Evolutionary conservation across 768 basidiomycete genomes (phyloP), one percentile per base, ranked within the genome.

Genomic region (Trametes cingulata): DNA sequence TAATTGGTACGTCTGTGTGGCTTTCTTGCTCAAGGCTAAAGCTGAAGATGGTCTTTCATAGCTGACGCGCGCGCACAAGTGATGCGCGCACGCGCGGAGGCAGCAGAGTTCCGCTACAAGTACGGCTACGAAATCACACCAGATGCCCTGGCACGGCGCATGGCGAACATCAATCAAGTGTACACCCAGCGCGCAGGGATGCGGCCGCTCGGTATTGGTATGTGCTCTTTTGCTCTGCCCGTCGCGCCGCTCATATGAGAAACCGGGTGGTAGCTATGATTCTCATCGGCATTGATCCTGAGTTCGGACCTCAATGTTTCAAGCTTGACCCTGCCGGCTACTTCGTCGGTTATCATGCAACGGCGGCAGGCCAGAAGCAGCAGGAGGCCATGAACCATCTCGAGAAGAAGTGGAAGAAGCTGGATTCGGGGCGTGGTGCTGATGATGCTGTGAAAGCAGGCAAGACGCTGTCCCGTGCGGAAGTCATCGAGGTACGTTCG

Each of bases 311-410:
- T n/a, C 96, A 98, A 72, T 84, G 90, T 68, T 98, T 98, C 83
- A 98, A 97, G 76, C 87, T 98, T 52, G 97, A 99, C 71, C 97
- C 97, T 12, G 97, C 97, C 2, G 97, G 97, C 5, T 98, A 97
- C 77, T 99, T 95, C 72, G 93, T 97, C 45, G 97, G 97, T 0
- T 98, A 95, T 79, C 95, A 98, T 67, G 97, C 97, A 9, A 96
- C 96, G 2, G 87, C 96, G 0, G 90, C 95, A 2, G 97, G 97
- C 0, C 90, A 92, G 73, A 98, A 99, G 69, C 97, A 98, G 69
- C 96, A 97, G 70, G 97, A 99, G 71, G 95, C 93, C 1, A 97
- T 95, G 87, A 98, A 98, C 73, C 91, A 94, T 70, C 81, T 99
- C 43, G 97, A 99, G 78, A 98, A 98, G 79, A 93, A 93, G 73